phyloP scores from a whole-genome alignment of 2,329 filamentous ascomycete species.

The Epichloe scottii region DNA sequence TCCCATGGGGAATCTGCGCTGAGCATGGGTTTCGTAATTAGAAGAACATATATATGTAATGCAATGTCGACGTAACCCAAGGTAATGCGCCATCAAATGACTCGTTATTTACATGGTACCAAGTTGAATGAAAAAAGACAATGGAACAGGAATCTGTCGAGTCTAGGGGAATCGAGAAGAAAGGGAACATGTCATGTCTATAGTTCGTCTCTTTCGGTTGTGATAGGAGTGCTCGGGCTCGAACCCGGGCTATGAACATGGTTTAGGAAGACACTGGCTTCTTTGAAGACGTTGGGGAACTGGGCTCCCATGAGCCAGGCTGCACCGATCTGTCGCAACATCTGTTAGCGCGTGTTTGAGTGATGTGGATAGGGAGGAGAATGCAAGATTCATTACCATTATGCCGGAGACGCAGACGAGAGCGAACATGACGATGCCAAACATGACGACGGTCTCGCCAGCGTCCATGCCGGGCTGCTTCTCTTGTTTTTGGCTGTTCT shows the following conservation, averaged over 20 bases:
- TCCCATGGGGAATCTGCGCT: not conserved
- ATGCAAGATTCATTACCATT: slow-evolving; percentile 53
- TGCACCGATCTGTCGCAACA: slow-evolving; percentile 47
- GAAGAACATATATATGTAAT: not conserved
- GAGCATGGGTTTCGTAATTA: not conserved
- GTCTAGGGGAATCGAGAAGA: not conserved
- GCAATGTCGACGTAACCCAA: not conserved
- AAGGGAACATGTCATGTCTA: slow-evolving; percentile 7
- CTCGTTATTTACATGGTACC: not conserved
- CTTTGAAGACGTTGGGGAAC: slow-evolving; percentile 45
- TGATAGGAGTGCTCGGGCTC: slow-evolving; percentile 11
- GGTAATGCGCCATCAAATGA: not conserved
- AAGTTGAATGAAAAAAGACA: not conserved
- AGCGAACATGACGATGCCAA: slow-evolving; percentile 53
- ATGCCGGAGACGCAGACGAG: slow-evolving; percentile 56
- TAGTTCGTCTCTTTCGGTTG: slow-evolving; percentile 24
- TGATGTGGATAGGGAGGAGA: not conserved
- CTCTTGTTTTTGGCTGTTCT: slow-evolving; percentile 24
- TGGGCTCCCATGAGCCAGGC: slow-evolving; percentile 74
- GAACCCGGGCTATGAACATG: slow-evolving; percentile 9
- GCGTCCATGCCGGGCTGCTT: slow-evolving; percentile 36
- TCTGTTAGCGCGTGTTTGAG: not conserved
- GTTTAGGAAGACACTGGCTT: slow-evolving; percentile 12
- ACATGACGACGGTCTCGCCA: slow-evolving; percentile 53
- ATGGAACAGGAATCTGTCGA: not conserved